Evolutionary conservation across 768 basidiomycete genomes (phyloP).

Genomic region (Lyophyllum shimeji): DNA sequence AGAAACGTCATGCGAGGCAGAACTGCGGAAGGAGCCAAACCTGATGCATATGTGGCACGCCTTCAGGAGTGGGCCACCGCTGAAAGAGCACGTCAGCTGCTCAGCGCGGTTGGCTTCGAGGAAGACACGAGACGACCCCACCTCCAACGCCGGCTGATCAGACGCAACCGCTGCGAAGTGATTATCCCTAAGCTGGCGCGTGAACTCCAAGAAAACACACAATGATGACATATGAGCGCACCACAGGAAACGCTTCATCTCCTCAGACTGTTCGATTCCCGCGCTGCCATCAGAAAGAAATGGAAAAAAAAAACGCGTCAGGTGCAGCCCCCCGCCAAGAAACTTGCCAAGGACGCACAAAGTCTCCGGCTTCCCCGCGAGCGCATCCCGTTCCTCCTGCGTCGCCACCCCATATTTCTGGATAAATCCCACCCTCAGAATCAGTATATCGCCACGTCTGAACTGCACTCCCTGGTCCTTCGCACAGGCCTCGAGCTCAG

Average conservation of each 20-base stretch:
- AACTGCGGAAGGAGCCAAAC: constrained; percentile 28
- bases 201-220: not conserved
- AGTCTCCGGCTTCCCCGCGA: constrained; percentile 43
- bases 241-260: constrained; percentile 77
- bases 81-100: constrained; percentile 21
- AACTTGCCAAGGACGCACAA: constrained; percentile 40
- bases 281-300: constrained; percentile 44
- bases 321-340: not conserved
- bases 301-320: not conserved
- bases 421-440: constrained; percentile 63
- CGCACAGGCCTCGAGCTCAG: constrained; percentile 59
- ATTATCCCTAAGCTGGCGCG: constrained; percentile 52
- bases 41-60: constrained; percentile 52
- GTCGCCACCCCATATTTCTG: constrained; percentile 48
- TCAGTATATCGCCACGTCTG: constrained; percentile 57
- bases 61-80: constrained; percentile 55
- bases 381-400: constrained; percentile 42
- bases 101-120: not conserved
- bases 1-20: not conserved
- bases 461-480: constrained; percentile 57
- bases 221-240: constrained; percentile 23
- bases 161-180: constrained; percentile 72
- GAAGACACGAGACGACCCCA: constrained; percentile 19
- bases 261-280: constrained; percentile 66
- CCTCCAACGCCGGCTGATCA: constrained; percentile 68